Conservation (phyloP, 208 protist species). For the Leishmania guyanensis region DNA sequence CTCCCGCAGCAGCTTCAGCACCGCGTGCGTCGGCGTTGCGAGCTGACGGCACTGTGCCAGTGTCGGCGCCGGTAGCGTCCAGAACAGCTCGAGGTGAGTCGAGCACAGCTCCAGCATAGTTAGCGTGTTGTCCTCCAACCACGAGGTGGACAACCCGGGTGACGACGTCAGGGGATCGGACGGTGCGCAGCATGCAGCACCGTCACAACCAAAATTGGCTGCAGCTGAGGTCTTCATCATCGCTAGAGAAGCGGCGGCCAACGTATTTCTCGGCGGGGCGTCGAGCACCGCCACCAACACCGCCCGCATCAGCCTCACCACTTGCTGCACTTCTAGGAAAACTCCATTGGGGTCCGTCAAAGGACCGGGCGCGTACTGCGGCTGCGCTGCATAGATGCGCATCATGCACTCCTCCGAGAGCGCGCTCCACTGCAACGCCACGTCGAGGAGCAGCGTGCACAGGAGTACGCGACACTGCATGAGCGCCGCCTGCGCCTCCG, state of each 20-base stretch:
- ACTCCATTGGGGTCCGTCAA: slow-evolving; percentile 66
- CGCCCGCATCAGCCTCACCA: slow-evolving; percentile 35
- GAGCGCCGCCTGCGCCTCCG: slow-evolving; percentile 10
- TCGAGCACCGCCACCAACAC: slow-evolving; percentile 49
- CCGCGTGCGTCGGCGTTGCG: slow-evolving; percentile 17
- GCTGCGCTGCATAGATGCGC: slow-evolving; percentile 26
- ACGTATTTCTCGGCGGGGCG: slow-evolving; percentile 5
- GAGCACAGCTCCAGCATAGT: slow-evolving; percentile 41
- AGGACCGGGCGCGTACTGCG: slow-evolving; percentile 18
- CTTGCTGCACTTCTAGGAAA: slow-evolving; percentile 55
- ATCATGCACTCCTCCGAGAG: slow-evolving; percentile 34
- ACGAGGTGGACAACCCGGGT: slow-evolving; percentile 10
- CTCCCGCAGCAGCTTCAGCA: slow-evolving; percentile 13
- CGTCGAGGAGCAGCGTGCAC: slow-evolving; percentile 37
- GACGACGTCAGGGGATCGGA: neutral
- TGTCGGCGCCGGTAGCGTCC: slow-evolving; percentile 30
- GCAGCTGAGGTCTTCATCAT: neutral
- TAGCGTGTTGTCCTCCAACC: slow-evolving; percentile 35
- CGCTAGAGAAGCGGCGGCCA: slow-evolving; percentile 6
- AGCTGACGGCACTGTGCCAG: slow-evolving; percentile 30
- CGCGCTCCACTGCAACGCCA: slow-evolving; percentile 24
- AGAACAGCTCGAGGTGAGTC: slow-evolving; percentile 43
- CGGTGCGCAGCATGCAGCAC: too few relatives aligned
- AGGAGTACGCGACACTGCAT: slow-evolving; percentile 38
- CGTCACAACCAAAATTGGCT: neutral